Evolutionary conservation across 164 flowering plant genomes (phyloP), one percentile per base, ranked within the genome.

Genomic region (Vitis amurensis): DNA sequence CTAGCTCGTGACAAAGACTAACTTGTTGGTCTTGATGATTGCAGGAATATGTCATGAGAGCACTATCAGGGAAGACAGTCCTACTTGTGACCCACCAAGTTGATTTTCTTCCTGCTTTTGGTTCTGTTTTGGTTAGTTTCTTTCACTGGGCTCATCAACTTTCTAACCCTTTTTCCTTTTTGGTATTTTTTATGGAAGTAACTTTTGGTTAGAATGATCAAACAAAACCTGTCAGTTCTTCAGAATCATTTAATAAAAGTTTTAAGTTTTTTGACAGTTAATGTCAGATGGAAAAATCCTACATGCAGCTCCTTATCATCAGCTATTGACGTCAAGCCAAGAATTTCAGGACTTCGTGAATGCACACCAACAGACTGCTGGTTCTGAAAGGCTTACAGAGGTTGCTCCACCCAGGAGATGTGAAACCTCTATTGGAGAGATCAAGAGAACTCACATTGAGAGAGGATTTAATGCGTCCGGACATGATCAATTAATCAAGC

Each of bases 71-170:
- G 59, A 84, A 84, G 73, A 77, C 85, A 8, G 82, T 84, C 27
- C 55, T 84, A 44, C 85, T 84, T 49, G 87, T 84, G 60, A 84
- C 87, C 9, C 87, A 84, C 19, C 87, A 84, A 82, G 87, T 84
- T 63, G 87, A 82, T 71, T 84, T 84, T 74, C 73, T 84, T n/a
- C 87, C 83, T 11, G 81, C 79, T 10, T 79, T 80, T 53, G 76
- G 80, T 55, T 72, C 72, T 50, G 70, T 83, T 27, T 52, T 83
- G 85, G 87, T 84, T 19, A 73, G 82, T 75, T 6, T 11, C 7
- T 19, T 31, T 19, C n/a, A 23, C 27, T 37, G 44, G 7, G 7
- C 44, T 37, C 51, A 27, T 23, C 27, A 19, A 61, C 64, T 61
- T 27, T 27, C 60, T 3, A 37, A 37, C 44, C 44, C 6, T 37